Base-by-base conservation (phyloP, 2,329 filamentous ascomycete species). In the Verticillium tricorpus region DNA sequence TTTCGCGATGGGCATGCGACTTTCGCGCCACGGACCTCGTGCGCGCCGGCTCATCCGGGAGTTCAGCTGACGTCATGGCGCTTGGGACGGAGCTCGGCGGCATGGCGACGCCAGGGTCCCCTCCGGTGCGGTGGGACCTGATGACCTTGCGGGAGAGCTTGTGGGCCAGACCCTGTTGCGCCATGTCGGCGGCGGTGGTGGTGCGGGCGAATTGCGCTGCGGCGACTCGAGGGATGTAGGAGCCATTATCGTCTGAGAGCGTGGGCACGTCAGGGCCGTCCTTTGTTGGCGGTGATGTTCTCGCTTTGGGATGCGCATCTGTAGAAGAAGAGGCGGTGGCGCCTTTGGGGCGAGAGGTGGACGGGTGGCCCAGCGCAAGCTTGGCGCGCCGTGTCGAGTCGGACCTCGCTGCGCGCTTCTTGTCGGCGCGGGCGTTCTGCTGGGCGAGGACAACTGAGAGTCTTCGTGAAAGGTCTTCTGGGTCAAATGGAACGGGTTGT, bases 181-280 rank as follows among this genome's bases (percentile, higher is more conserved):
- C 71, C 31, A 72, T 72, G 69, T 69, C 67, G 22, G 78, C 77
- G 17, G 77, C 74, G 1, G 82, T 84, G 0, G 84, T 80, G 0
- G 85, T 87, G 54, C 77, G 73, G 11, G 79, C 73, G 67, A 87
- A 87, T 62, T 86, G 83, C 14, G 77, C 69, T 1, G 84, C 84
- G 0, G 85, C 85, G 39, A 82, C 77, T 59, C 77, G 76, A 15
- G 85, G 85, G 2, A 85, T 72, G 66, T 87, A 81, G 39, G 75
- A 60, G 60, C 68, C 59, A 39, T 62, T 32, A 59, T 64, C 45
- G 19, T 52, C 45, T 11, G n/a, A 22, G 9, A 52, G 45, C 11
- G 45, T 8, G 50, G 17, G 45, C 25, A 9, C 54, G 34, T 68
- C 65, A 17, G 59, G 62, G 37, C 58, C 55, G 19, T 22, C 19